Percentiles rank a stretch among this genome's conserved stretches.
Evolutionary conservation across 495 filamentous ascomycete genomes (phyloP).

Genomic region (Penicillium mononematosum): DNA sequence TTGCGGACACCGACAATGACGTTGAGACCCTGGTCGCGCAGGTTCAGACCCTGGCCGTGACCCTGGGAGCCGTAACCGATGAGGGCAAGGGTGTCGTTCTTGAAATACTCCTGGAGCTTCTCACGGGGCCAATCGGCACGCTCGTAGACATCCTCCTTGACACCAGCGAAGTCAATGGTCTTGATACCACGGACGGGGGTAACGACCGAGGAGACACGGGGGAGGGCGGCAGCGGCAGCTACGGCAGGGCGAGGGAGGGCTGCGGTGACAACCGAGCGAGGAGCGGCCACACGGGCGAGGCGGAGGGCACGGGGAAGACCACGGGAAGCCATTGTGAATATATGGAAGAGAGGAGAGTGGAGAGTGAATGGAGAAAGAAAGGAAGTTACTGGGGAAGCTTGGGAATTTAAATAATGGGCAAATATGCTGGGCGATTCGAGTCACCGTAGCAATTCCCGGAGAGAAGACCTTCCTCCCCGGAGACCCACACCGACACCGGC

Average conservation of each 20-base stretch:
- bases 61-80: conserved; percentile 99
- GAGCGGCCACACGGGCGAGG: conserved; percentile 67
- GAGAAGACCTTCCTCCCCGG: conserved; percentile 38
- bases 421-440: conserved; percentile 17
- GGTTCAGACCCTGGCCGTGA: conserved; percentile 98
- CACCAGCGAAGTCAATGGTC: conserved; percentile 82
- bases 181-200: conserved; percentile 51
- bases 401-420: conserved; percentile 23
- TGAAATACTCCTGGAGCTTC: conserved; percentile 99
- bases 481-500: conserved; percentile 31
- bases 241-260: conserved; percentile 46
- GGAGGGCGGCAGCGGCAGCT: conserved; percentile 35
- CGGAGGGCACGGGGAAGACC: conserved; percentile 80
- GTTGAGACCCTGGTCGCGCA: conserved; percentile 98
- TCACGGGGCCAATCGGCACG: conserved; percentile 97
- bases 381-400: conserved; percentile 24
- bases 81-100: conserved; percentile 97
- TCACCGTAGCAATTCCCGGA: conserved; percentile 38
- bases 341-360: conserved; percentile 25
- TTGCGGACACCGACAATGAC: conserved; percentile 98
- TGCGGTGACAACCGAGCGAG: conserved; percentile 48
- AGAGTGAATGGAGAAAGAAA: conserved; percentile 24
- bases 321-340: conserved; percentile 79
- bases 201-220: conserved; percentile 53
- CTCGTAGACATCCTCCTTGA: conserved; percentile 92